Base-by-base conservation (phyloP, 2,329 filamentous ascomycete genomes). In the Calonectria ilicicola region DNA sequence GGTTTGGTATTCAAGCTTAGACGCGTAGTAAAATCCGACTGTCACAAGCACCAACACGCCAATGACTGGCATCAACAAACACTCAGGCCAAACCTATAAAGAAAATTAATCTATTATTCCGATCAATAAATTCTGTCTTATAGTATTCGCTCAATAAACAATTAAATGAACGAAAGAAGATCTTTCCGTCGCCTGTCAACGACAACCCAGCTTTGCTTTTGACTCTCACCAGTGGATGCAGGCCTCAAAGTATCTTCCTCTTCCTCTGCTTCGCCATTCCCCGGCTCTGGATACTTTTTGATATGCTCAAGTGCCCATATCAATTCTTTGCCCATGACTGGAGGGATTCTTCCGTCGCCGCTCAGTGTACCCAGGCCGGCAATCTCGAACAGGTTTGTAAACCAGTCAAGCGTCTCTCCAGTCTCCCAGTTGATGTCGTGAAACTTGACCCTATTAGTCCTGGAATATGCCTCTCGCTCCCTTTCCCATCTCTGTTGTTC, bases 391-490 rank as follows among this genome's bases (percentile, higher is more conserved):
- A 91, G 75, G 14, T 81, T 82, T 1, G 81, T 79, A 3, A 91
- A 80, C 83, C 86, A 91, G 10, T 81, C 82, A 1, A 84, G 75
- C 0, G 88, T 90, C 79, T 91, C 87, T 0, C 87, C 88, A 3
- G 82, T 82, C 12, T 89, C 87, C 87, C 87, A 90, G 3, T 83
- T 78, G 5, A 91, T 84, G 53, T 89, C 87, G 76, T 91, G 89
- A 72, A 90, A 91, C 53, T 84, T 86, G 38, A 76, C 82, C 0
- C 81, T 71, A n/a, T 85, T 80, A 5, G 73, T 75, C 12, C 29
- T 76, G 2, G 79, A 81, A 17, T 76, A 67, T 10, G 81, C 77
- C 8, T 79, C 79, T 15, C 88, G 82, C 1, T 85, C 76, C 5
- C 46, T 68, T 72, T 90, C 89, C 89, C 89, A 91, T n/a, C 70